A percentile compares a stretch with the other conserved stretches of the same genome.
phyloP scores from a whole-genome alignment of 169 alveolate genomes.

The Cryptosporidium meleagridis region DNA sequence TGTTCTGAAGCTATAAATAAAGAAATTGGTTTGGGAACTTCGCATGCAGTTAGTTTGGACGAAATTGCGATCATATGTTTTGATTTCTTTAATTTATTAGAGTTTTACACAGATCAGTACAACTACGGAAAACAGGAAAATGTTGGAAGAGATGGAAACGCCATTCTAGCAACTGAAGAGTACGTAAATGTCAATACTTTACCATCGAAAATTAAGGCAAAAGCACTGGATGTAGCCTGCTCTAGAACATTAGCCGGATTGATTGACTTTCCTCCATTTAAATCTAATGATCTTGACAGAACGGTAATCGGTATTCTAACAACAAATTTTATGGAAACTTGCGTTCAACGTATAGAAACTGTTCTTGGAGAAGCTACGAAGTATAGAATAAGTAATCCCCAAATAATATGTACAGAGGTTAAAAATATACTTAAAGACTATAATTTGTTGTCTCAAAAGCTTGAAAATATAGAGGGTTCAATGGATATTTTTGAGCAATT shows the following conservation, averaged over 20 bases:
- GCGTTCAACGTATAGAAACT: conserved; percentile 25
- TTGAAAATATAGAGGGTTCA: neutral
- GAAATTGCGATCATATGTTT: conserved; percentile 56
- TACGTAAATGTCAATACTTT: conserved; percentile 17
- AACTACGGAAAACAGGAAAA: conserved; percentile 38
- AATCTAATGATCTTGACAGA: conserved; percentile 49
- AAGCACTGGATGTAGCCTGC: conserved; percentile 35
- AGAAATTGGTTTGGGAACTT: conserved; percentile 22
- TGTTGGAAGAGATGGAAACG: neutral
- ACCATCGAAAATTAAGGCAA: conserved; percentile 29
- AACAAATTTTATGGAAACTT: conserved; percentile 34
- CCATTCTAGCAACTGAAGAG: conserved; percentile 1
- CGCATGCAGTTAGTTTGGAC: conserved; percentile 47
- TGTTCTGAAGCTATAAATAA: conserved; percentile 38
- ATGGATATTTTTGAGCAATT: conserved; percentile 62
- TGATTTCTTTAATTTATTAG: conserved; percentile 30
- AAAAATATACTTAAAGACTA: conserved; percentile 12
- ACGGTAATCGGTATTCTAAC: conserved; percentile 40
- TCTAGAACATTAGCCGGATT: conserved; percentile 23
- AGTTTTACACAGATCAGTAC: conserved; percentile 16
- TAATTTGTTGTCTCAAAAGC: conserved; percentile 24
- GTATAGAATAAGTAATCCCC: conserved; percentile 36
- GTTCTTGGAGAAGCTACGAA: conserved; percentile 46
- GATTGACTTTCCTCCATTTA: conserved; percentile 40
- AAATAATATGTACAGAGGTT: conserved; percentile 7